Percentiles rank a stretch among this genome's conserved stretches.
Conservation (phyloP, 805 yeast genomes). For the Barnettozyma populi region DNA sequence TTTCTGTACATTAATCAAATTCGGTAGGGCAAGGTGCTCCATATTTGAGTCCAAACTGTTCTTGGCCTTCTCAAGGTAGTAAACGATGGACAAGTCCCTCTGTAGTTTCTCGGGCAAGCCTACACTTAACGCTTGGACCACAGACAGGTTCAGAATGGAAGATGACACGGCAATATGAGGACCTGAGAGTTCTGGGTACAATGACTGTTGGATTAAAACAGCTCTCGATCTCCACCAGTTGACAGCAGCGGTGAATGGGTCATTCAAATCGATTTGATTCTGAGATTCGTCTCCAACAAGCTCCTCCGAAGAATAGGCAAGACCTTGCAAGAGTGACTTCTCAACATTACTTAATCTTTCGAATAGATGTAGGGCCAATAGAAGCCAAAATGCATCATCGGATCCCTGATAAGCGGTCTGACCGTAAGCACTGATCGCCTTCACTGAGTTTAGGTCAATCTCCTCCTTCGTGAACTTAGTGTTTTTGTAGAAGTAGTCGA, state of each 20-base stretch:
- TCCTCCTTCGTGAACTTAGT: constrained; percentile 8
- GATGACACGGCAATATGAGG: constrained; percentile 32
- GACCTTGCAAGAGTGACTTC: constrained; percentile 26
- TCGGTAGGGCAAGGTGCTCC: constrained; percentile 54
- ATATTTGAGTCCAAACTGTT: constrained; percentile 55
- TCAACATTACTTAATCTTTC: constrained; percentile 32
- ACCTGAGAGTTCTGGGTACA: constrained; percentile 60
- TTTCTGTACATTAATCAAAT: constrained; percentile 49
- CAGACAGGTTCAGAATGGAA: constrained; percentile 27
- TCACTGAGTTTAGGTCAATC: constrained; percentile 26
- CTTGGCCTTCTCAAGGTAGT: constrained; percentile 64
- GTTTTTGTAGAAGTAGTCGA: constrained; percentile 24
- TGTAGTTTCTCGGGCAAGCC: constrained; percentile 27
- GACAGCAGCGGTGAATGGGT: constrained; percentile 36
- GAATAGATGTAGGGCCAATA: constrained; percentile 38
- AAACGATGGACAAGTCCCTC: constrained; percentile 39
- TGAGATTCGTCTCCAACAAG: constrained; percentile 15
- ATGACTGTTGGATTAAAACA: constrained; percentile 54
- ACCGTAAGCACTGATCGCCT: constrained; percentile 51
- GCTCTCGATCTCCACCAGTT: constrained; percentile 78
- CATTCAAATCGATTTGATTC: constrained; percentile 7
- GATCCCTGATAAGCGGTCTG: constrained; percentile 63
- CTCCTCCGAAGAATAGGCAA: constrained; percentile 26
- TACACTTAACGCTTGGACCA: constrained; percentile 14
- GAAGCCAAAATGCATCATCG: constrained; percentile 42